Percentiles rank a stretch among this genome's conserved stretches.
Conservation (phyloP, 2,329 filamentous ascomycete genomes). For the Keithomyces neogunnii region DNA sequence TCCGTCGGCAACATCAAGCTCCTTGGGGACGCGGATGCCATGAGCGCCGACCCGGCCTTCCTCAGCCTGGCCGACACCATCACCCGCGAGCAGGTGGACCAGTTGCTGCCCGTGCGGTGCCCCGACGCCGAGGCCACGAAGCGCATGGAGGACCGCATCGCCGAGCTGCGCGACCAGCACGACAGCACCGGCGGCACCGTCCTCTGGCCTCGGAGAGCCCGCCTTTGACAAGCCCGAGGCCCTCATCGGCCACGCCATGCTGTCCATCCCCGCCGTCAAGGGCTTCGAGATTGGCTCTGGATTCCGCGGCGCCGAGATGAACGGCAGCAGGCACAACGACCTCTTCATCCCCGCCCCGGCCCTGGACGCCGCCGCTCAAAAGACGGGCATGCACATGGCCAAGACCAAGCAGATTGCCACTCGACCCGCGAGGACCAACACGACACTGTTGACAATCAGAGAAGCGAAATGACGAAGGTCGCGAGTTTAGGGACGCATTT, state of each 20-base stretch:
- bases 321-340: constrained; percentile 85
- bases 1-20: constrained; percentile 59
- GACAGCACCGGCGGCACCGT: constrained; percentile 95
- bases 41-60: constrained; percentile 74
- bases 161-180: constrained; percentile 60
- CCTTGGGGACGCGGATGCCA: constrained; percentile 22
- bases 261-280: constrained; percentile 90
- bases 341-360: constrained; percentile 36
- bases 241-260: constrained; percentile 83
- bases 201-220: constrained; percentile 82
- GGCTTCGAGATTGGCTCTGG: constrained; percentile 93
- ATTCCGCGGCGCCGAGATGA: constrained; percentile 77
- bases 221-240: constrained; percentile 96
- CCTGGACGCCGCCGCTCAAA: constrained; percentile 32
- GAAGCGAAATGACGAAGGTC: background rate
- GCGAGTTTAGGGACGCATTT: background rate
- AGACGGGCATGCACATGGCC: constrained; percentile 23
- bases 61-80: constrained; percentile 64
- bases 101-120: constrained; percentile 78
- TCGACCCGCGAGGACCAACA: too few species aligned
- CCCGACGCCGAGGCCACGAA: constrained; percentile 61
- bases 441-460: background rate
- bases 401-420: constrained; percentile 1
- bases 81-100: constrained; percentile 69
- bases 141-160: too few species aligned